A percentile compares a stretch with the other conserved stretches of the same genome.
Evolutionary conservation across 1,284 basidiomycete genomes (phyloP).

Genomic region (Irpex lacteus): DNA sequence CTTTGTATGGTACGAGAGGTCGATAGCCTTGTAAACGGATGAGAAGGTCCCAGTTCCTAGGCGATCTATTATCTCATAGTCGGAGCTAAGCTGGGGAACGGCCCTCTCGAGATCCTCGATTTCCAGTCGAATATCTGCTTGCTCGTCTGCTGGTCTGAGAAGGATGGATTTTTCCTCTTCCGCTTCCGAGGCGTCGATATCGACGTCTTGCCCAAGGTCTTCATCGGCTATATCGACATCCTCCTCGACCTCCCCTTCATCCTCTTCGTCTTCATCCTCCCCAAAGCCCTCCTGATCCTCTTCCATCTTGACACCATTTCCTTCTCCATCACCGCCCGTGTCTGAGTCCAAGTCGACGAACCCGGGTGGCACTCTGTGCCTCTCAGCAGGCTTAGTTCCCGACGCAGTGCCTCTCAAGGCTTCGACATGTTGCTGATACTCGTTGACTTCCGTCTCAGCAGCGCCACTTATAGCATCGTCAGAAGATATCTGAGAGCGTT

Average conservation of each 20-base stretch:
- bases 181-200: conserved; percentile 27
- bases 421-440: conserved; percentile 57
- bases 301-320: conserved; percentile 27
- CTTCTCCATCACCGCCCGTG: conserved; percentile 47
- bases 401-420: conserved; percentile 19
- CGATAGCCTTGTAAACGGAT: conserved; percentile 96
- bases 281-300: conserved; percentile 4
- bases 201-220: conserved; percentile 31
- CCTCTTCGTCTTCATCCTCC: conserved; percentile 10
- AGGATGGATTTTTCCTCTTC: conserved; percentile 28
- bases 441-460: conserved; percentile 37
- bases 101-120: conserved; percentile 62
- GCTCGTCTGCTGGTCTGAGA: conserved; percentile 66
- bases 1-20: conserved; percentile 69
- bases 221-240: conserved; percentile 34
- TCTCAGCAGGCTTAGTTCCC: background rate
- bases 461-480: conserved; percentile 49
- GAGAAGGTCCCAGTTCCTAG: conserved; percentile 98
- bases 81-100: conserved; percentile 60
- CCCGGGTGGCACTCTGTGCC: conserved; percentile 10
- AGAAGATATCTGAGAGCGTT: conserved; percentile 37
- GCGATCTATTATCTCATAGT: conserved; percentile 87
- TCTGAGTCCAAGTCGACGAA: conserved; percentile 47
- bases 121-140: conserved; percentile 72
- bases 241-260: conserved; percentile 31